These are phyloP conservation scores for Pythium pyrilobum DNA, from an alignment of 352 stramenopile genomes.

Conservation along the genomic window DNA sequence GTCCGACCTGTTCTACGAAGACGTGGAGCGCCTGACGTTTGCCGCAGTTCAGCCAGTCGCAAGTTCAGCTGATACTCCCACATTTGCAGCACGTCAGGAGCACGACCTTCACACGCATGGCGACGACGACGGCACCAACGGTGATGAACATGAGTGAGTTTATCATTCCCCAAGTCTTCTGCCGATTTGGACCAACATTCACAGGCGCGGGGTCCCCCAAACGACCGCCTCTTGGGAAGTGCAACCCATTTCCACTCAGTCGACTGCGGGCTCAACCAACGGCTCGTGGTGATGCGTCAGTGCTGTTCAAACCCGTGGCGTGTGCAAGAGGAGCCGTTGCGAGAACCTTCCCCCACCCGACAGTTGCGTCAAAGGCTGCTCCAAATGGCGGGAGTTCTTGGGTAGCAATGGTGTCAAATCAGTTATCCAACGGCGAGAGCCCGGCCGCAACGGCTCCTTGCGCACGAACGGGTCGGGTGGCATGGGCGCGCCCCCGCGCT, in stretches of 20 bases:
- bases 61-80: no score
- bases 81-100: no score
- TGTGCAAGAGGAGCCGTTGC: background rate
- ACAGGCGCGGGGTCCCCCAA: background rate
- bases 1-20: conserved; percentile 3
- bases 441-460: background rate
- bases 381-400: background rate
- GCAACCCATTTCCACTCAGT: conserved; percentile 2
- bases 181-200: no score
- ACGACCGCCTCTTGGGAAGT: conserved; percentile 1
- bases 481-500: conserved; percentile 1
- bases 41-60: background rate
- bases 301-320: background rate
- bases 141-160: no score
- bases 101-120: no score
- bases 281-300: background rate
- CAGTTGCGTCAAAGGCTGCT: no score
- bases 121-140: no score
- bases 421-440: background rate
- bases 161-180: no score
- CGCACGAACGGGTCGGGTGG: background rate
- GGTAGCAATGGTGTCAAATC: no score
- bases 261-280: background rate
- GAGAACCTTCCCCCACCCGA: background rate
- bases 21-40: conserved; percentile 11